These are phyloP conservation scores for Collariella sp. DNA, from an alignment of 495 filamentous ascomycete species.

Conservation along the genomic window DNA sequence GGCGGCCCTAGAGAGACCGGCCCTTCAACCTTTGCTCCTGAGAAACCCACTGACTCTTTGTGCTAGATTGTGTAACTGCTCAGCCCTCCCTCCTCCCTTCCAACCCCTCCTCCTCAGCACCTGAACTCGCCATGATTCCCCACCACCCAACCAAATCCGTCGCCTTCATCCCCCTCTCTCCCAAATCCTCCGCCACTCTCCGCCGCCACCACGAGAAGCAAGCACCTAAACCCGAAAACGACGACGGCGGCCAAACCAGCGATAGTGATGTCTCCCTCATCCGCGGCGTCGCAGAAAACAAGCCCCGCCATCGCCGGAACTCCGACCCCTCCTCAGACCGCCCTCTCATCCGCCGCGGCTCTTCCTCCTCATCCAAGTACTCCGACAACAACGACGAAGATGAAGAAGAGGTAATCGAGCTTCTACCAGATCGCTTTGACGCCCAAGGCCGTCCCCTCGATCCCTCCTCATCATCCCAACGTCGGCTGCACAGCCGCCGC, in stretches of 20 bases:
- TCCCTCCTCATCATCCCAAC: background rate
- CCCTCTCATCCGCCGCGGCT: slow-evolving; percentile 14
- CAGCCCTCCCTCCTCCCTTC: background rate
- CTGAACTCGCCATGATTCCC: slow-evolving; percentile 7
- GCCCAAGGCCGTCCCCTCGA: slow-evolving; percentile 45
- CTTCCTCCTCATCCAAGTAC: slow-evolving; percentile 8
- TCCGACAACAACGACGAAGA: slow-evolving; percentile 21
- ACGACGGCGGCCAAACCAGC: background rate
- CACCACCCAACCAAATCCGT: slow-evolving; percentile 29
- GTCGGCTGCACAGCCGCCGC: slow-evolving; percentile 10
- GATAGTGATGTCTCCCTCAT: slow-evolving; percentile 1
- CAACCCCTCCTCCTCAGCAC: background rate
- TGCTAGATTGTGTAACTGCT: slow-evolving; percentile 34
- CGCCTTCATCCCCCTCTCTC: slow-evolving; percentile 38
- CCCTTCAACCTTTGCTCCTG: background rate
- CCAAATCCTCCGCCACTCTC: slow-evolving; percentile 33
- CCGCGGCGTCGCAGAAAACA: slow-evolving; percentile 1
- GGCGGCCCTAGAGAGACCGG: background rate
- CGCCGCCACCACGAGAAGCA: slow-evolving; percentile 28
- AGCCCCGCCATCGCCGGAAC: slow-evolving; percentile 21
- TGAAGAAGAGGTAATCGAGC: slow-evolving; percentile 33
- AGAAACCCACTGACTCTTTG: slow-evolving; percentile 3
- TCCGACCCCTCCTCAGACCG: slow-evolving; percentile 32
- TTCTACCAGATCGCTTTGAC: slow-evolving; percentile 60
- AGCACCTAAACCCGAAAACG: slow-evolving; percentile 11